These are phyloP conservation scores for Diaporthe vaccinii DNA, from an alignment of 2,329 filamentous ascomycete genomes.

Conservation along the genomic window DNA sequence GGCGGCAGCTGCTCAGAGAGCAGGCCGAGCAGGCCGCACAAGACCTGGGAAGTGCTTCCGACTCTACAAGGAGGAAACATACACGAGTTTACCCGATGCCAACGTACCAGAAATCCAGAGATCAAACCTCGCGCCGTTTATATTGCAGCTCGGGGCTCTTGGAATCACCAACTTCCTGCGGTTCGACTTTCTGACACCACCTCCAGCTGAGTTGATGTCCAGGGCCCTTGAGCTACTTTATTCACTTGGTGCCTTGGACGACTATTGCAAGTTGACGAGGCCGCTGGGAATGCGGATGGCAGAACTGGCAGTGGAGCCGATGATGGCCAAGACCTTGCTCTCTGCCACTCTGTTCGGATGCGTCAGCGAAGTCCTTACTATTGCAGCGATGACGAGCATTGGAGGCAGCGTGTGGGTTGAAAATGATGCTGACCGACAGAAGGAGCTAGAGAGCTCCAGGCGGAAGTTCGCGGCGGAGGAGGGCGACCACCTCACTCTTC, in stretches of 20 bases:
- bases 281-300: conserved; percentile 94
- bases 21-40: conserved; percentile 90
- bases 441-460: conserved; percentile 78
- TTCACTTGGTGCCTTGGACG: conserved; percentile 87
- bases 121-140: conserved; percentile 87
- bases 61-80: conserved; percentile 86
- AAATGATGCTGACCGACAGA: conserved; percentile 79
- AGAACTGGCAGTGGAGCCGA: conserved; percentile 90
- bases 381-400: conserved; percentile 93
- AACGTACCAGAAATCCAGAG: conserved; percentile 93
- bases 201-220: conserved; percentile 86
- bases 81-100: conserved; percentile 74
- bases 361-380: conserved; percentile 87
- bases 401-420: conserved; percentile 87
- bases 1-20: conserved; percentile 91
- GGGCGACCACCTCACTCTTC: conserved; percentile 91
- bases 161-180: conserved; percentile 95
- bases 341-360: conserved; percentile 82
- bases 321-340: conserved; percentile 92
- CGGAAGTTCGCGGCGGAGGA: conserved; percentile 92
- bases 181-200: conserved; percentile 90
- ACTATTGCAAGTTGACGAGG: conserved; percentile 89
- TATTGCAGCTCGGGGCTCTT: conserved; percentile 93
- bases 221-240: conserved; percentile 91
- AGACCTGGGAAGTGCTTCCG: conserved; percentile 94